Conservation (phyloP, 352 stramenopile species). For the Phytophthora pistaciae region DNA sequence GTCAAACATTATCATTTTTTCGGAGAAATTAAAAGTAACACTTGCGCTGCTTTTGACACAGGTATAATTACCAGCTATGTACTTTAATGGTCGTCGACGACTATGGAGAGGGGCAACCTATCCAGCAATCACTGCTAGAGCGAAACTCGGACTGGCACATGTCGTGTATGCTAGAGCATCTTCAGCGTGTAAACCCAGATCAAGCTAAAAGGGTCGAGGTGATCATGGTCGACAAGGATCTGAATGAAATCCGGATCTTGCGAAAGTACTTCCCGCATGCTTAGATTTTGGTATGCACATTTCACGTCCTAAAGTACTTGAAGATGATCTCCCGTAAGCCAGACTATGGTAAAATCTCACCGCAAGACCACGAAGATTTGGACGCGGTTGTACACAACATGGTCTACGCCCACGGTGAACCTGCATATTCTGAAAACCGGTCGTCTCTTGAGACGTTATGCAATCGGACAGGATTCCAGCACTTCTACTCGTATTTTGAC, state of each 20-base stretch:
- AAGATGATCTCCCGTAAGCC: too few relatives aligned
- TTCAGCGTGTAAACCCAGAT: background rate
- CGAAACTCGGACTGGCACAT: constrained; percentile 27
- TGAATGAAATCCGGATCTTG: too few relatives aligned
- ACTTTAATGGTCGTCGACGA: constrained; percentile 19
- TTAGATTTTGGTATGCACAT: too few relatives aligned
- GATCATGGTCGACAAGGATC: constrained; percentile 38
- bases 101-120: constrained; percentile 8
- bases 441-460: constrained; percentile 8
- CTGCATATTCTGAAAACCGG: constrained; percentile 9
- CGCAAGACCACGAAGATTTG: constrained; percentile 6
- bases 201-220: background rate
- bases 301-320: too few relatives aligned
- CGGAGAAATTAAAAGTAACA: too few relatives aligned
- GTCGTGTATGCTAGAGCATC: constrained; percentile 15
- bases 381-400: constrained; percentile 31
- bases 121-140: constrained; percentile 16
- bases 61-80: constrained; percentile 27
- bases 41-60: background rate
- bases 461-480: background rate
- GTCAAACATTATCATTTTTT: background rate
- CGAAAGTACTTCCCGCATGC: too few relatives aligned
- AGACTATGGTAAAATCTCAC: too few relatives aligned
- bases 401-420: constrained; percentile 11
- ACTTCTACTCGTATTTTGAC: constrained; percentile 33